phyloP scores from a whole-genome alignment of 352 stramenopile species.

The Halophytophthora batemanensis region DNA sequence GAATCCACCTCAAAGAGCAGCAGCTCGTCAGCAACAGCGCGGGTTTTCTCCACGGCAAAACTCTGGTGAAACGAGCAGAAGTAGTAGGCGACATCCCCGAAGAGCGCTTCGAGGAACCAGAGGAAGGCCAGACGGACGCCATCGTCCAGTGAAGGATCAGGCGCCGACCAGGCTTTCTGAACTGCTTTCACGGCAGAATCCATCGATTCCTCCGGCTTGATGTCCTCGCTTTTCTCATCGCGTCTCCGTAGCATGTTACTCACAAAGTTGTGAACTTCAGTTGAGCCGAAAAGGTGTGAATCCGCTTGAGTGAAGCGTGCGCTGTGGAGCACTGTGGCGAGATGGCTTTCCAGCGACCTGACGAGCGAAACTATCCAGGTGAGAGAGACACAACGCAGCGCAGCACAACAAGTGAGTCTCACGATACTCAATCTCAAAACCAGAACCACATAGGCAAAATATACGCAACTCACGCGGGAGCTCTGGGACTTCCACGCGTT shows the following conservation, averaged over 20 bases:
- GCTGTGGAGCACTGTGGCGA: conserved; percentile 40
- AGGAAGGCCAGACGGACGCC: conserved; percentile 44
- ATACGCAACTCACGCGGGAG: conserved; percentile 47
- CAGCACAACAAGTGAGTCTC: background rate
- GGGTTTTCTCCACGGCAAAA: conserved; percentile 19
- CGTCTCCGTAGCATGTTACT: conserved; percentile 24
- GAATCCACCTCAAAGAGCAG: conserved; percentile 63
- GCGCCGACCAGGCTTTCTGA: background rate
- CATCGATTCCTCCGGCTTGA: conserved; percentile 3
- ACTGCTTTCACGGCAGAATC: background rate
- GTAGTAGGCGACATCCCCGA: conserved; percentile 62
- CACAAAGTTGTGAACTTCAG: conserved; percentile 22
- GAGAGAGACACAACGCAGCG: background rate
- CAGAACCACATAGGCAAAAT: background rate
- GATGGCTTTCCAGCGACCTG: conserved; percentile 40
- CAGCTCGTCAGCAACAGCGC: conserved; percentile 19
- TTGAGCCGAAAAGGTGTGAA: conserved; percentile 40
- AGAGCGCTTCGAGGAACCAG: conserved; percentile 53
- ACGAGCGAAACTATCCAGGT: conserved; percentile 44
- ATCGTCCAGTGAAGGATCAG: conserved; percentile 13
- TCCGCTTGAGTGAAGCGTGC: conserved; percentile 41
- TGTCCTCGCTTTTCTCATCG: background rate
- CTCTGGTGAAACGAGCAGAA: conserved; percentile 55
- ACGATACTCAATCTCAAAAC: background rate
- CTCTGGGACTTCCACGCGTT: conserved; percentile 61